Evolutionary conservation across 768 basidiomycete genomes (phyloP).

Genomic region (Punctularia strigosozonata): DNA sequence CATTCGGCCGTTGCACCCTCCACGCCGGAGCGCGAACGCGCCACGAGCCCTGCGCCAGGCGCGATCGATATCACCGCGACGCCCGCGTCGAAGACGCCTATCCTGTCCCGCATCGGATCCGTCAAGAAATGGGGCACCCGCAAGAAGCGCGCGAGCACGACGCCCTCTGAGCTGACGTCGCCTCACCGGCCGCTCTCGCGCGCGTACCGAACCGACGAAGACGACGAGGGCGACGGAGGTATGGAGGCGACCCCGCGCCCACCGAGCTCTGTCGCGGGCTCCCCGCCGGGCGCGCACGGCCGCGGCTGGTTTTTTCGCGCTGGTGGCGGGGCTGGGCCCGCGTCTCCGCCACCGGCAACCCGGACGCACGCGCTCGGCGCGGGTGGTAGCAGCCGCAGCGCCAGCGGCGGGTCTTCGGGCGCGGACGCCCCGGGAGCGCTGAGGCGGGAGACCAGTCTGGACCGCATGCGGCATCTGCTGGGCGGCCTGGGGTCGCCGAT

Average conservation of each 20-base stretch:
- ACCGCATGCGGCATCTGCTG: slow-evolving; percentile 15
- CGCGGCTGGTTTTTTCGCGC: slow-evolving; percentile 39
- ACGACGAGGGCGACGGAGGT: slow-evolving; percentile 8
- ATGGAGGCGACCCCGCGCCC: slow-evolving; percentile 18
- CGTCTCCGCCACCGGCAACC: slow-evolving; percentile 27
- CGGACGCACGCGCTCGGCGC: slow-evolving; percentile 4
- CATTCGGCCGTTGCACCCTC: slow-evolving; percentile 20
- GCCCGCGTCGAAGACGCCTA: slow-evolving; percentile 30
- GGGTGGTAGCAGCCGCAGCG: slow-evolving; percentile 1
- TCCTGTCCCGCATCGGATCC: slow-evolving; percentile 45
- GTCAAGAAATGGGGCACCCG: slow-evolving; percentile 43
- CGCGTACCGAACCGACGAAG: neutral
- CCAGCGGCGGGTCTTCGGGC: neutral
- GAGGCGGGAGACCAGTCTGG: slow-evolving; percentile 21
- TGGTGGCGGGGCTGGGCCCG: slow-evolving; percentile 33
- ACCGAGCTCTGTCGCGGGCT: slow-evolving; percentile 13
- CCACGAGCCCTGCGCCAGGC: slow-evolving; percentile 12
- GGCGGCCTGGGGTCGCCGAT: slow-evolving; percentile 13
- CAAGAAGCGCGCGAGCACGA: slow-evolving; percentile 32
- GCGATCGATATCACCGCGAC: slow-evolving; percentile 18
- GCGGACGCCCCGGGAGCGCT: slow-evolving; percentile 9
- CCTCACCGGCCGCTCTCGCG: slow-evolving; percentile 10
- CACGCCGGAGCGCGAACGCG: slow-evolving; percentile 17
- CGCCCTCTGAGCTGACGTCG: slow-evolving; percentile 23
- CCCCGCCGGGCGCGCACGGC: slow-evolving; percentile 11